Percentiles rank a stretch among this genome's conserved stretches.
phyloP scores from a whole-genome alignment of 768 basidiomycete genomes.

The Amanita subjunquillea region DNA sequence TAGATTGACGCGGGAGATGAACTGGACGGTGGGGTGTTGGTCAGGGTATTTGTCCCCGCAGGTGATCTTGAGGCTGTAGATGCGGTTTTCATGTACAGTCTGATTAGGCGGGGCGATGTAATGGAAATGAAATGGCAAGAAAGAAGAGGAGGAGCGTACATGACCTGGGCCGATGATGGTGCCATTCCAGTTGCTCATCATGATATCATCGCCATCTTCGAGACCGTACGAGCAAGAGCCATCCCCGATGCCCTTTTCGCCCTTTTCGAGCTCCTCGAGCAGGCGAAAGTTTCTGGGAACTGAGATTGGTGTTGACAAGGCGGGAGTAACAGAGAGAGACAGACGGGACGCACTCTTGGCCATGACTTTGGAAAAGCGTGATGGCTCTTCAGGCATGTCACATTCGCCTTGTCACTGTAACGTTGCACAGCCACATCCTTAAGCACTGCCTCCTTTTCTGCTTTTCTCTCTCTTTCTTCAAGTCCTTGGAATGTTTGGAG shows the following conservation, averaged over 20 bases:
- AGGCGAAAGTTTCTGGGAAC: constrained; percentile 96
- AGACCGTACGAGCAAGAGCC: constrained; percentile 96
- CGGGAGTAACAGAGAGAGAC: neutral
- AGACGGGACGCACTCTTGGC: constrained; percentile 36
- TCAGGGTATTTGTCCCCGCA: constrained; percentile 78
- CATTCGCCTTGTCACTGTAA: neutral
- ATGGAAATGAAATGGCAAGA: constrained; percentile 7
- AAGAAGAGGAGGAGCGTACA: constrained; percentile 36
- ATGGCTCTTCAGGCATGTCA: no score
- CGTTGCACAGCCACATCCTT: constrained; percentile 20
- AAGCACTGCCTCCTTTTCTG: neutral
- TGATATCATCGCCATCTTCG: constrained; percentile 90
- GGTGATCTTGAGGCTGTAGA: constrained; percentile 88
- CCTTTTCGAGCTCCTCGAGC: constrained; percentile 97
- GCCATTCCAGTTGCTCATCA: constrained; percentile 98
- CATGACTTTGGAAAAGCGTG: constrained; percentile 19
- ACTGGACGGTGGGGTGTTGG: constrained; percentile 67
- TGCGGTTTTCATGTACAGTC: constrained; percentile 98
- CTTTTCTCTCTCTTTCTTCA: constrained; percentile 9
- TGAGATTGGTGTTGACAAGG: constrained; percentile 19
- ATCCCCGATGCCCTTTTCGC: constrained; percentile 98
- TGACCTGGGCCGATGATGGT: constrained; percentile 99
- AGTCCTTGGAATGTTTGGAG: constrained; percentile 51
- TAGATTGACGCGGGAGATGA: constrained; percentile 84
- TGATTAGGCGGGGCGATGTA: constrained; percentile 19